Percentiles rank a stretch among this genome's conserved stretches.
Evolutionary conservation across 2,329 filamentous ascomycete species (phyloP).

Genomic region (Xylariaceae sp.): DNA sequence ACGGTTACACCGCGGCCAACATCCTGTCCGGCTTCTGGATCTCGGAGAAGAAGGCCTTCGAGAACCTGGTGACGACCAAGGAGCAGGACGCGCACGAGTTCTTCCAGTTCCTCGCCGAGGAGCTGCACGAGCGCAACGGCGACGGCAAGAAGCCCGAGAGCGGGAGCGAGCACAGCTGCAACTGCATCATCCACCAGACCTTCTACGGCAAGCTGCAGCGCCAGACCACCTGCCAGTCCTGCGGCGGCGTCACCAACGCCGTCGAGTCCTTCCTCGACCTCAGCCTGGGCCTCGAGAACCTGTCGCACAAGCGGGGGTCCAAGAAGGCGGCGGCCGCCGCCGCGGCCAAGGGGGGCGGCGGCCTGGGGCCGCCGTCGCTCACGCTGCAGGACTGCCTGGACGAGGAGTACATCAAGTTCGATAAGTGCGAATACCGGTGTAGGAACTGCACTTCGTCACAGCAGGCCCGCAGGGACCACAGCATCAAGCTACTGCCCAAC

Average conservation of each 20-base stretch:
- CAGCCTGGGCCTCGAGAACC: conserved; percentile 73
- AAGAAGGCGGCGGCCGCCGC: conserved; percentile 42
- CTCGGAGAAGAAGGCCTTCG: conserved; percentile 63
- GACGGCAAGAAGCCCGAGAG: conserved; percentile 56
- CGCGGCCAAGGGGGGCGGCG: too few relatives aligned
- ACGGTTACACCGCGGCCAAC: conserved; percentile 83
- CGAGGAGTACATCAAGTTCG: conserved; percentile 76
- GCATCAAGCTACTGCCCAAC: conserved; percentile 77
- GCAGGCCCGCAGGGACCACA: conserved; percentile 76
- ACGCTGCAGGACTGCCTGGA: conserved; percentile 69
- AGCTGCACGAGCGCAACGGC: conserved; percentile 76
- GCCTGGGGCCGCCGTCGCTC: too few relatives aligned
- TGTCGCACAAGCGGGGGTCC: conserved; percentile 58
- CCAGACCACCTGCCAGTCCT: conserved; percentile 85
- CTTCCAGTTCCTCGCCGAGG: conserved; percentile 90
- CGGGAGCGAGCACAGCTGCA: conserved; percentile 59
- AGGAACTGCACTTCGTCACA: conserved; percentile 69
- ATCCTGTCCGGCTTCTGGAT: conserved; percentile 89
- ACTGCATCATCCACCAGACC: conserved; percentile 87
- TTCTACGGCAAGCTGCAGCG: conserved; percentile 90
- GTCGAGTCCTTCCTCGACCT: conserved; percentile 88
- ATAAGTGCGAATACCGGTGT: conserved; percentile 87
- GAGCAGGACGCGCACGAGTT: conserved; percentile 98
- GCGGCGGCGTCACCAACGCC: conserved; percentile 71
- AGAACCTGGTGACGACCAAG: conserved; percentile 78